phyloP scores from a whole-genome alignment of 345 rosid genomes.

The Citropsis articulata region DNA sequence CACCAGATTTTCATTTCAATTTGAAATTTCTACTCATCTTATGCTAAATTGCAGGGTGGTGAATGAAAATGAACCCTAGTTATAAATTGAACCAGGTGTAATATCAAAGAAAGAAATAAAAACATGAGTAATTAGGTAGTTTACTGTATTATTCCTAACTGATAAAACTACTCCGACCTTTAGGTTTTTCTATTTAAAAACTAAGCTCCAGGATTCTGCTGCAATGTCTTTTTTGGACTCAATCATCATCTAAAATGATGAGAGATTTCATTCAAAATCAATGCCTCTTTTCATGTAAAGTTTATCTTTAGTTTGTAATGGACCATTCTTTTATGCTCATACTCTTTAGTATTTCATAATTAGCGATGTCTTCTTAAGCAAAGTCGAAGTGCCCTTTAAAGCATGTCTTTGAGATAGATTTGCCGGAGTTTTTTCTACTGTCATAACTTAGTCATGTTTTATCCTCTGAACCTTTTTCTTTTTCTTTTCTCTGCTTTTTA shows the following conservation, averaged over 20 bases:
- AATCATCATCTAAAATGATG: background rate
- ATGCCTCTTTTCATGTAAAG: background rate
- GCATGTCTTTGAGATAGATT: background rate
- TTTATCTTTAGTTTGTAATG: background rate
- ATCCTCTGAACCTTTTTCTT: background rate
- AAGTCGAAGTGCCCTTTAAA: background rate
- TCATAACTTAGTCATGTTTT: background rate
- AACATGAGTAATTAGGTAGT: background rate
- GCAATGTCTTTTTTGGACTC: background rate
- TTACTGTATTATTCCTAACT: background rate
- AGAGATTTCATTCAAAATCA: background rate
- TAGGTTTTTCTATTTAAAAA: background rate
- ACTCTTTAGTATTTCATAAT: background rate
- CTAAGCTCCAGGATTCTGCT: background rate
- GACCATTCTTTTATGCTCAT: background rate
- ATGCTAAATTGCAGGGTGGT: background rate
- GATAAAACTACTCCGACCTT: background rate
- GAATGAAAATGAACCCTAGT: background rate
- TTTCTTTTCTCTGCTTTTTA: background rate
- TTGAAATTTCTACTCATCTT: background rate
- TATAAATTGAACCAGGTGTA: background rate
- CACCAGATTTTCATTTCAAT: background rate
- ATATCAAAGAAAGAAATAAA: background rate
- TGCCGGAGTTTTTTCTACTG: background rate
- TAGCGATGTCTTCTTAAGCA: background rate